phyloP scores from a whole-genome alignment of 495 filamentous ascomycete genomes.

The Neurospora sp. region DNA sequence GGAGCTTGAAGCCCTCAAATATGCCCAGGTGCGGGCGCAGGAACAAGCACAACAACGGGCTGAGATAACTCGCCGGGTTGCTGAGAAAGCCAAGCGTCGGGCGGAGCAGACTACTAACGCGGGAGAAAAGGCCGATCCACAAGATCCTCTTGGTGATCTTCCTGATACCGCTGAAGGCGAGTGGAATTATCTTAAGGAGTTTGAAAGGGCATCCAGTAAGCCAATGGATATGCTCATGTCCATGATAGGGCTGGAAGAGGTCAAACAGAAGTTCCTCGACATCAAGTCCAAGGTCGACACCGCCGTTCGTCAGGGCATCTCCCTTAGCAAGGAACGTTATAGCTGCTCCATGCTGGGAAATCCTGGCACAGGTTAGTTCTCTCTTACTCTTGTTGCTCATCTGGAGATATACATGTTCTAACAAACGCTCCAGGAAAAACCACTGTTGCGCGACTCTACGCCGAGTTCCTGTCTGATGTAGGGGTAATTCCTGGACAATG shows the following conservation, averaged over 20 bases:
- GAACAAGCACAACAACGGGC: conserved; percentile 7
- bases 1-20: conserved; percentile 17
- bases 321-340: conserved; percentile 51
- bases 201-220: conserved; percentile 37
- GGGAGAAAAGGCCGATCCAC: background rate
- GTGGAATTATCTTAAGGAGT: conserved; percentile 52
- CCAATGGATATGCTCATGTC: conserved; percentile 57
- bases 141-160: background rate
- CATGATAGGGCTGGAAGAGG: conserved; percentile 63
- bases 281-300: conserved; percentile 64
- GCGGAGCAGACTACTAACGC: background rate
- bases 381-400: background rate
- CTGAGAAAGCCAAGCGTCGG: background rate
- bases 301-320: conserved; percentile 42
- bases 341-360: conserved; percentile 62
- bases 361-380: conserved; percentile 59
- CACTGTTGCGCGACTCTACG: conserved; percentile 70
- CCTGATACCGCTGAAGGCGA: conserved; percentile 30
- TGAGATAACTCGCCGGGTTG: background rate
- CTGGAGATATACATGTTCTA: background rate
- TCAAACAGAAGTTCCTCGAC: conserved; percentile 53
- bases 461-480: conserved; percentile 53
- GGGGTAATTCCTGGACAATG: conserved; percentile 43
- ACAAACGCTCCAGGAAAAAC: conserved; percentile 53
- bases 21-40: conserved; percentile 3